phyloP scores from a whole-genome alignment of 2,329 filamentous ascomycete species.

The Aureobasidium uvarum region DNA sequence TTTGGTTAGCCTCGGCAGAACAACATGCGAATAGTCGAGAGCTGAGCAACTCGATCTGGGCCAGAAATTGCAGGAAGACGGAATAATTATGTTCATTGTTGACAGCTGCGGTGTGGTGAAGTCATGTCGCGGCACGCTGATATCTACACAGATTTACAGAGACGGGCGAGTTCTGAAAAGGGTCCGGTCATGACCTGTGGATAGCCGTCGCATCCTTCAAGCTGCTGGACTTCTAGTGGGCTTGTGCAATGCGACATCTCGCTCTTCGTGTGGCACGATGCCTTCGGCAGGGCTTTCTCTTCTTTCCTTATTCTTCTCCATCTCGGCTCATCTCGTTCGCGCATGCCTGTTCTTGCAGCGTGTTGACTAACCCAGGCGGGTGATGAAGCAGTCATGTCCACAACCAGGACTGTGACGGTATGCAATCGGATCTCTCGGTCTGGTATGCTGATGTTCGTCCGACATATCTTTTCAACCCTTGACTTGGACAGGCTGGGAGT shows the following conservation, averaged over 20 bases:
- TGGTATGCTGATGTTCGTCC: not conserved
- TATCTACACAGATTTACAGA: not conserved
- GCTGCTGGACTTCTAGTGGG: not conserved
- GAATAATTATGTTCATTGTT: not conserved
- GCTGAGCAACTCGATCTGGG: not conserved
- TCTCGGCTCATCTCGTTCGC: not conserved
- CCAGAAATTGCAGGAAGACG: not conserved
- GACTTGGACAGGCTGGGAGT: constrained; percentile 1
- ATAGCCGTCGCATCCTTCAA: not conserved
- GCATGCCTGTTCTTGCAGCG: not conserved
- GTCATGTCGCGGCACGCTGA: not conserved
- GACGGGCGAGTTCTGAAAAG: not conserved
- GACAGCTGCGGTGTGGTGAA: not conserved
- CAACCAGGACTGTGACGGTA: not conserved
- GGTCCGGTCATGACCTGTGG: no score
- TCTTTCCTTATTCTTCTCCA: not conserved
- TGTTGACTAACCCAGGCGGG: not conserved
- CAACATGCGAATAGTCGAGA: not conserved
- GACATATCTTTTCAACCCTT: constrained; percentile 6
- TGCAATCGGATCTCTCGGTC: not conserved
- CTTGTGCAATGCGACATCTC: not conserved
- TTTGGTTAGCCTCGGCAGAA: not conserved
- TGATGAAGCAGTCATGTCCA: not conserved
- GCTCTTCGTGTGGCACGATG: not conserved
- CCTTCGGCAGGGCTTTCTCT: not conserved